Conservation (phyloP, 2,329 filamentous ascomycete genomes). For the Didymella glomerata region DNA sequence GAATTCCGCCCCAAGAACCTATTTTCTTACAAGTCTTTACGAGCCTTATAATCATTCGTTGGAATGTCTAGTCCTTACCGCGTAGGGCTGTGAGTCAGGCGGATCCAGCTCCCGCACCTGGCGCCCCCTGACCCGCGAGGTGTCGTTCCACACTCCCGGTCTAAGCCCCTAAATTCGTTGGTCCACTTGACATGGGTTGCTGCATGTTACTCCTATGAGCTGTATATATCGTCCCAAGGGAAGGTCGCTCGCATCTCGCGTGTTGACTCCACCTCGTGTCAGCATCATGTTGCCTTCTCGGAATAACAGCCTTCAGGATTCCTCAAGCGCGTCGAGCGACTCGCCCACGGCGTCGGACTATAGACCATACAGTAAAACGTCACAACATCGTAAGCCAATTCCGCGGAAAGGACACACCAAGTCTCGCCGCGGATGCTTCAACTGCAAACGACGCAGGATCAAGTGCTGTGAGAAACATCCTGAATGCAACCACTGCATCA, state of each 20-base stretch:
- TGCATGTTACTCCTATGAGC: slow-evolving; percentile 23
- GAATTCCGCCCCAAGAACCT: slow-evolving; percentile 22
- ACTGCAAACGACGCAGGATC: slow-evolving; percentile 72
- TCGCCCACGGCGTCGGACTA: slow-evolving; percentile 40
- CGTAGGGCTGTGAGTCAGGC: slow-evolving; percentile 44
- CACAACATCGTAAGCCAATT: slow-evolving; percentile 47
- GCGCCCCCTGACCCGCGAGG: slow-evolving; percentile 38
- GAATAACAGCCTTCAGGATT: slow-evolving; percentile 33
- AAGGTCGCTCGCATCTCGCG: slow-evolving; percentile 29
- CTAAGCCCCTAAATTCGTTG: slow-evolving; percentile 43
- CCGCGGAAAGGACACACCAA: slow-evolving; percentile 70
- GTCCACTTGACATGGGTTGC: slow-evolving; percentile 12
- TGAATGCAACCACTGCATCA: slow-evolving; percentile 69
- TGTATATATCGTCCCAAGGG: slow-evolving; percentile 42
- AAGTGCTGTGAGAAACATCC: slow-evolving; percentile 75
- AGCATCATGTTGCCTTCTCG: slow-evolving; percentile 34
- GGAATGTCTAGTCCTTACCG: slow-evolving; percentile 27
- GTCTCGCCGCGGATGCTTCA: slow-evolving; percentile 70
- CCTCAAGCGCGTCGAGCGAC: slow-evolving; percentile 43
- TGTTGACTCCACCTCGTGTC: slow-evolving; percentile 25
- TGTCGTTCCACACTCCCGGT: slow-evolving; percentile 36
- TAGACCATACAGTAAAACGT: slow-evolving; percentile 29
- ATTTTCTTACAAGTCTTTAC: slow-evolving; percentile 19
- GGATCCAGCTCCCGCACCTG: slow-evolving; percentile 34
- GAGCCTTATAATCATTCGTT: slow-evolving; percentile 30